phyloP scores from a whole-genome alignment of 352 stramenopile genomes.

The Phytopythium ostracodes region DNA sequence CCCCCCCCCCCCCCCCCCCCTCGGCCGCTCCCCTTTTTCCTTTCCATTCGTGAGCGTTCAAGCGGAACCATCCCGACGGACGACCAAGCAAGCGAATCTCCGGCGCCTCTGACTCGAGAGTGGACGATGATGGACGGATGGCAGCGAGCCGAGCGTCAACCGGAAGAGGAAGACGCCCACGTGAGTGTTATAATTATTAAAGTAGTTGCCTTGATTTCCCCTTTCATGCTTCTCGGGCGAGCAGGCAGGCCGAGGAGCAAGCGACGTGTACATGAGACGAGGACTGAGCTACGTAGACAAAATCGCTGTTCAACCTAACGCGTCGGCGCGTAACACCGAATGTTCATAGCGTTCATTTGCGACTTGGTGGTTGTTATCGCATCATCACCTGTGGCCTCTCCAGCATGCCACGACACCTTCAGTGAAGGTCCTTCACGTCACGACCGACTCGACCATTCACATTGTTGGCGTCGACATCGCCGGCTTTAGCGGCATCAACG shows the following conservation, averaged over 20 bases:
- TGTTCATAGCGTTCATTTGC: background rate
- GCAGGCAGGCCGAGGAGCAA: background rate
- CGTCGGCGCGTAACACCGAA: background rate
- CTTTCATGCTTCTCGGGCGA: background rate
- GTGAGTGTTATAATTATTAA: conserved; percentile 6
- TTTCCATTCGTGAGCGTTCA: conserved; percentile 8
- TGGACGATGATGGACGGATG: conserved; percentile 8
- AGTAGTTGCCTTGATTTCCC: background rate
- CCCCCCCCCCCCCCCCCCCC: background rate
- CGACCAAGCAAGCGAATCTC: conserved; percentile 1
- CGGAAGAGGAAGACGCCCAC: background rate
- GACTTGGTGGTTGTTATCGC: too few species aligned
- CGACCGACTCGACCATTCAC: background rate
- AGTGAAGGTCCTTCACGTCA: too few species aligned
- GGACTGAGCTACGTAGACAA: background rate
- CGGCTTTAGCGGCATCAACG: background rate
- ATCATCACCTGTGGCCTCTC: too few species aligned
- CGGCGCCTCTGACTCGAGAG: background rate
- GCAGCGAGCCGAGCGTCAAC: background rate
- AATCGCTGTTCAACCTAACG: background rate
- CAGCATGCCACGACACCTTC: too few species aligned
- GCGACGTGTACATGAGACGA: background rate
- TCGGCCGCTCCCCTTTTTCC: conserved; percentile 2
- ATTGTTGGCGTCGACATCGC: background rate
- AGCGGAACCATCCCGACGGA: background rate